Evolutionary conservation across 202 grass and related monocot species (phyloP).

Genomic region (Digitaria exilis): DNA sequence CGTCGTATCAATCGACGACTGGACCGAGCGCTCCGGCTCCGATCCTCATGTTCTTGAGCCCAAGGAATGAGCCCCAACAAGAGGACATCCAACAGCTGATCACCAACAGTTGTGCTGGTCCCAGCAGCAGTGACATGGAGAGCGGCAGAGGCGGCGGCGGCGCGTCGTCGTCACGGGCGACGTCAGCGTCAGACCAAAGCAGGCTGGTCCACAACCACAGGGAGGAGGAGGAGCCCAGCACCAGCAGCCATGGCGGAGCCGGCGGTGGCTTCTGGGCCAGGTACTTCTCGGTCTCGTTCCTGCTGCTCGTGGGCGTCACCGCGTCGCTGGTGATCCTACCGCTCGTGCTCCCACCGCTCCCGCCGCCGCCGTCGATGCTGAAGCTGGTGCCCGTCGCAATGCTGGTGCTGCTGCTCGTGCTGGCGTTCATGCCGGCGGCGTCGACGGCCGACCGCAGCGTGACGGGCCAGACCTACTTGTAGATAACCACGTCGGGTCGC

Average conservation of each 20-base stretch:
- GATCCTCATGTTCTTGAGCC: conserved; percentile 43
- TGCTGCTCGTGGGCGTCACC: conserved; percentile 63
- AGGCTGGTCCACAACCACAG: not conserved
- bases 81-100: conserved; percentile 50
- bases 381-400: conserved; percentile 74
- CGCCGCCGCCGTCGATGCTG: conserved; percentile 72
- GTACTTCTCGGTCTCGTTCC: conserved; percentile 50
- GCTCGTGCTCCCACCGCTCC: conserved; percentile 75
- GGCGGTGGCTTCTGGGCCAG: conserved; percentile 26
- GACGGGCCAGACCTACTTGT: conserved; percentile 43
- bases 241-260: not conserved
- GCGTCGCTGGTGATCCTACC: conserved; percentile 71
- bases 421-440: conserved; percentile 69
- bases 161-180: not conserved
- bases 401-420: conserved; percentile 59
- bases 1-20: too few species aligned
- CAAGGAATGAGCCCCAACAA: conserved; percentile 6
- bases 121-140: conserved; percentile 40
- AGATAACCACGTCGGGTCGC: conserved; percentile 38
- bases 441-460: conserved; percentile 36
- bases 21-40: not conserved
- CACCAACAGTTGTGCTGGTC: not conserved
- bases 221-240: not conserved
- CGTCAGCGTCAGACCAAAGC: not conserved
- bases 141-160: not conserved